Base-by-base conservation (phyloP, 83 land plant species). In the Thuja plicata region DNA sequence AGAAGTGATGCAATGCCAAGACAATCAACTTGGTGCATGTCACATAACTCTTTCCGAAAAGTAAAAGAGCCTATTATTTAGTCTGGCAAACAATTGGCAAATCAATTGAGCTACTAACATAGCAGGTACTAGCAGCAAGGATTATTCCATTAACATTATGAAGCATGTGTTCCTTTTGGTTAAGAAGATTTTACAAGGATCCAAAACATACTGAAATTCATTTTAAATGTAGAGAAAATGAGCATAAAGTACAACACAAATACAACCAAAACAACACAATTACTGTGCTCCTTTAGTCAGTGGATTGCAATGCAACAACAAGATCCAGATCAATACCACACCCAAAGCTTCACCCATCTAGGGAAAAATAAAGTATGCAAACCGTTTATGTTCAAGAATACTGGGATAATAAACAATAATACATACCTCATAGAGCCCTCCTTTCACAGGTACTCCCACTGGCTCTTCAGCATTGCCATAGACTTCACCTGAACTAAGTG, bases 401-500 rank as follows among this genome's bases (percentile, higher is more conserved):
- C 43, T 84, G 60, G 1, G 17, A 84, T 30, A 32, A 84, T 52
- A 87, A 84, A 52, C 13, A 27, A 91, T 30, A 34, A 46, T 46
- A 32, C 91, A 55, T 45, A 98, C 99, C 99, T 98, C 99, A 96
- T 97, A 98, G 41, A 98, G 94, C 43, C 99, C 99, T 48, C 99
- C 99, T 87, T 98, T 98, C 48, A 98, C 99, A 92, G 96, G 96
- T 57, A 97, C 99, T 70, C 99, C 99, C 88, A 98, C 97, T 90
- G 92, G 89, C 91, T 98, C 99, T 90, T 96, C 99, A 70, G 92
- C 95, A 86, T 88, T 77, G 16, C 57, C 89, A 87, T 88, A 89
- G 55, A 10, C 34, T 55, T 87, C 85, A 13, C 86, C 85, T 57
- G 90, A 89, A 78, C 86, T 78, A 83, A 13, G n/a, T 88, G 60